phyloP scores from a whole-genome alignment of 768 basidiomycete genomes.

The Amanita rimosa region DNA sequence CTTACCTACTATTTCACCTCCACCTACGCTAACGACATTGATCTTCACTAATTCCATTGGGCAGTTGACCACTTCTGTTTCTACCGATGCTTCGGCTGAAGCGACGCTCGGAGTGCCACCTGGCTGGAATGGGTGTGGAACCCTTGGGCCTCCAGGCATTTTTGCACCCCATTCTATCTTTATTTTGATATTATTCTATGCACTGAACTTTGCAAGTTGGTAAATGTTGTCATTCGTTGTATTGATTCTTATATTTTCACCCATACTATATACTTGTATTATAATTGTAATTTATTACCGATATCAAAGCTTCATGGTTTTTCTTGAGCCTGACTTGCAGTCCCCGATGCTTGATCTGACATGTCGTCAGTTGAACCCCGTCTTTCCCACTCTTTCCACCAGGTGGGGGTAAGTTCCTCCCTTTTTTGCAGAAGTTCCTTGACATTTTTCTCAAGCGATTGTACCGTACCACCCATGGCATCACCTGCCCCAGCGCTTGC shows the following conservation, averaged over 20 bases:
- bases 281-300: neutral
- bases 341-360: neutral
- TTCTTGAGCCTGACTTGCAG: neutral
- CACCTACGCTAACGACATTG: slow-evolving; percentile 42
- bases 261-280: neutral
- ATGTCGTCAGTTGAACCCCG: neutral
- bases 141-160: slow-evolving; percentile 6
- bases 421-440: slow-evolving; percentile 10
- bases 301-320: neutral
- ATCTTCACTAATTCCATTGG: slow-evolving; percentile 47
- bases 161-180: neutral
- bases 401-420: slow-evolving; percentile 13
- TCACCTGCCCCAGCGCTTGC: neutral
- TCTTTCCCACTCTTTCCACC: slow-evolving; percentile 20
- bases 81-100: slow-evolving; percentile 30
- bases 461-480: slow-evolving; percentile 9
- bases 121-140: slow-evolving; percentile 31
- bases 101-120: slow-evolving; percentile 56
- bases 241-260: neutral
- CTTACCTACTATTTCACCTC: slow-evolving; percentile 44
- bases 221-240: neutral
- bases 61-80: slow-evolving; percentile 39
- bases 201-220: slow-evolving; percentile 1
- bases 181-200: neutral
- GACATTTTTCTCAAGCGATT: slow-evolving; percentile 10